Conservation (phyloP, 2,329 filamentous ascomycete genomes). For the Sporothrix curviconia region DNA sequence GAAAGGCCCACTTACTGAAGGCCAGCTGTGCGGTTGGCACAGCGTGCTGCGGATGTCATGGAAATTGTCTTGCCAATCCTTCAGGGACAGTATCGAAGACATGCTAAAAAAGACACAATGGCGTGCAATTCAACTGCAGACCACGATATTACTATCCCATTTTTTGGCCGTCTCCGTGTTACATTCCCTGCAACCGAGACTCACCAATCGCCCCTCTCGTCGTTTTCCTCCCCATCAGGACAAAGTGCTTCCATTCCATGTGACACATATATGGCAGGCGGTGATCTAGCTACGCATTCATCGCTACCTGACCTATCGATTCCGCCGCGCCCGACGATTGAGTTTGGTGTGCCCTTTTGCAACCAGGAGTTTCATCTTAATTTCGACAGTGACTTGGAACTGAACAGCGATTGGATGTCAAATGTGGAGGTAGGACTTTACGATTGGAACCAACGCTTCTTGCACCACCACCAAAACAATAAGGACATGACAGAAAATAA, state of each 20-base stretch:
- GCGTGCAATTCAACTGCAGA: not conserved
- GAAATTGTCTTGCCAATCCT: slow-evolving; percentile 4
- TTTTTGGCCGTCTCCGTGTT: slow-evolving; percentile 1
- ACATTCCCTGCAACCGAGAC: not conserved
- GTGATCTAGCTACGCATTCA: too few species aligned
- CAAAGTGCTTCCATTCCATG: not conserved
- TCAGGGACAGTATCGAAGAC: not conserved
- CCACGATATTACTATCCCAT: slow-evolving; percentile 3
- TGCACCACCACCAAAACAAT: too few species aligned
- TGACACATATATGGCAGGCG: too few species aligned
- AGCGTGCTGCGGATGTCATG: slow-evolving; percentile 5
- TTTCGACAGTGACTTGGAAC: not conserved
- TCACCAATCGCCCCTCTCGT: not conserved
- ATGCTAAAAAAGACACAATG: not conserved
- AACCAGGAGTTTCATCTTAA: not conserved
- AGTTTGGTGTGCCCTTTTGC: not conserved
- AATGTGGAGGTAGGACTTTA: not conserved
- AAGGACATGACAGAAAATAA: too few species aligned
- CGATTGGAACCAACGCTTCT: slow-evolving; percentile 5
- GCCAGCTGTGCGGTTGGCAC: slow-evolving; percentile 3
- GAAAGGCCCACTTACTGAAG: not conserved
- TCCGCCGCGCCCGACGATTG: not conserved
- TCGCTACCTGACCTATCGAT: too few species aligned
- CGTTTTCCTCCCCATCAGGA: not conserved
- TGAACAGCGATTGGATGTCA: slow-evolving; percentile 1